Conservation (phyloP, 257 asterid species). For the Ilex asprella region DNA sequence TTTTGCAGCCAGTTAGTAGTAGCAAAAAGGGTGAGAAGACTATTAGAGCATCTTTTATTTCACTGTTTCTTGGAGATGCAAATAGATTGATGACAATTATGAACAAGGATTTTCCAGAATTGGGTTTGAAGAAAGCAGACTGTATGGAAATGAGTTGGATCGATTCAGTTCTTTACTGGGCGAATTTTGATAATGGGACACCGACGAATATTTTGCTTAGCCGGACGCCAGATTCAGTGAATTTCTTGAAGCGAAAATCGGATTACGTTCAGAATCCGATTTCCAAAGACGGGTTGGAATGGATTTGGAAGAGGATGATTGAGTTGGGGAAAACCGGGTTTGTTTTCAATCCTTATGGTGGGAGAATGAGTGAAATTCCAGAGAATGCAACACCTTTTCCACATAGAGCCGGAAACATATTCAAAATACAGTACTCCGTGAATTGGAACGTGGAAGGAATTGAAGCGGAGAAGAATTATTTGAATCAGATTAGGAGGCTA, state of each 20-base stretch:
- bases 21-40: background rate
- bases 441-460: constrained; percentile 23
- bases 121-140: constrained; percentile 26
- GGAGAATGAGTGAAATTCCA: constrained; percentile 21
- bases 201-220: constrained; percentile 12
- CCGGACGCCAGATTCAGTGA: constrained; percentile 5
- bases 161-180: constrained; percentile 29
- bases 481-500: background rate
- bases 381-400: constrained; percentile 30
- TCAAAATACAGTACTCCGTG: constrained; percentile 32
- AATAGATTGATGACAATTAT: constrained; percentile 3
- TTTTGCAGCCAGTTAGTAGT: background rate
- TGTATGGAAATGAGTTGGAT: constrained; percentile 34
- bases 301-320: constrained; percentile 17
- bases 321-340: constrained; percentile 17
- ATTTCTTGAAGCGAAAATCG: constrained; percentile 27
- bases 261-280: constrained; percentile 28
- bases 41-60: constrained; percentile 14
- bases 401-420: constrained; percentile 29
- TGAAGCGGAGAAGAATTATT: background rate
- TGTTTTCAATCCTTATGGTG: constrained; percentile 37
- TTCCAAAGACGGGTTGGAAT: constrained; percentile 10
- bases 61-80: constrained; percentile 26
- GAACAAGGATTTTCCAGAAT: constrained; percentile 15
- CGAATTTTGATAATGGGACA: constrained; percentile 11